Base-by-base conservation (phyloP, 495 filamentous ascomycete species). In the Xeromyces bisporus region DNA sequence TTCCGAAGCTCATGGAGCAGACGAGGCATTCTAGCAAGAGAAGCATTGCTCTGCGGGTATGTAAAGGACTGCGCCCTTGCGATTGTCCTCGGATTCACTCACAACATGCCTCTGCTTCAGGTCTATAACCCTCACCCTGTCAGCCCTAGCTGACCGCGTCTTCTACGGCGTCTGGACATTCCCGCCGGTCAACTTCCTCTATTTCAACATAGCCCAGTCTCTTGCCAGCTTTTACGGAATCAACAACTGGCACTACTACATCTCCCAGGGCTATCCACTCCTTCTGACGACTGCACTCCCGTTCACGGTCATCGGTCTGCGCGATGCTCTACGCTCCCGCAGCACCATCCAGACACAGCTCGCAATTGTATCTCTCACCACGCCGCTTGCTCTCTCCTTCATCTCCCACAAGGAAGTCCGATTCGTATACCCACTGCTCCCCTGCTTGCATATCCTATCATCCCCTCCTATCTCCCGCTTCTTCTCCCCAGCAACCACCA, bases 401-500 rank as follows among this genome's bases (percentile, higher is more conserved):
- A 78, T 97, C 34, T 73, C 87, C 15, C 89, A 97, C 58, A 97
- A 97, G 54, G 89, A 97, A 69, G 80, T 93, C 37, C 83, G 89
- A 40, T 97, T 97, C 57, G 79, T 96, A 39, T 93, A 93, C 46
- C 91, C 89, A 3, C 68, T 96, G 23, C 66, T 97, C 0, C 89
- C 89, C 3, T 62, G 77, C 11, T 64, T 97, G 9, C 84, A 93
- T 48, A 60, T 91, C 38, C 62, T 96, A 26, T 67, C 77, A 3
- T 80, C 83, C 0, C 66, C 71, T 2, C 66, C 74, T 12, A 53
- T 81, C 13, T 57, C 69, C 2, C 55, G 62, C 15, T 86, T 78
- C 55, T 85, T 84, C 43, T 62, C 62, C 21, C 52, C 54, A 0
- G 54, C 44, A 16, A 25, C 69, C 21, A 48, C 49, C 10, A 42